These are phyloP conservation scores for Sphaerosporella brunnea DNA, from an alignment of 495 filamentous ascomycete species.

Conservation along the genomic window DNA sequence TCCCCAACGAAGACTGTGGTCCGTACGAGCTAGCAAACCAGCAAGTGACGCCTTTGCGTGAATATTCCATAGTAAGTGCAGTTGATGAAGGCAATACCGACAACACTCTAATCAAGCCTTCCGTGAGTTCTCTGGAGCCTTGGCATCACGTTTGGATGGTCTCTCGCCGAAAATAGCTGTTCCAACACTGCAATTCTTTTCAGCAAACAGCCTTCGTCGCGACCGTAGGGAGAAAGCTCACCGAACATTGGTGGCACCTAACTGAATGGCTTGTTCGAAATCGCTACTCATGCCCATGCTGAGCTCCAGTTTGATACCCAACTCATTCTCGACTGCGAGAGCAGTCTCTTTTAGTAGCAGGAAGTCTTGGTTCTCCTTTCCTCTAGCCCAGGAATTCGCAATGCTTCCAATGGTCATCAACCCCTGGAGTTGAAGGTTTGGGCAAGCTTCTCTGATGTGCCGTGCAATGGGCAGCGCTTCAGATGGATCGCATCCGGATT, in stretches of 20 bases:
- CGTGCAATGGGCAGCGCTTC: conserved; percentile 43
- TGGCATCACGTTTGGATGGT: conserved; percentile 38
- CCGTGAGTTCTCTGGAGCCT: background rate
- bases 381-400: conserved; percentile 55
- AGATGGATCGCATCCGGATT: conserved; percentile 60
- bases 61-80: too few species aligned
- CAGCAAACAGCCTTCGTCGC: background rate
- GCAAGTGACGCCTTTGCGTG: too few species aligned
- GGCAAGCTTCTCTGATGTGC: conserved; percentile 50
- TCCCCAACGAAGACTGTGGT: too few species aligned
- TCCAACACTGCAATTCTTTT: conserved; percentile 42
- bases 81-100: too few species aligned
- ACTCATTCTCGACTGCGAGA: conserved; percentile 38
- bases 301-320: conserved; percentile 36
- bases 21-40: too few species aligned
- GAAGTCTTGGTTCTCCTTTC: conserved; percentile 86
- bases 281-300: conserved; percentile 82
- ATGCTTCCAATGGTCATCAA: conserved; percentile 97
- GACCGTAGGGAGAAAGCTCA: conserved; percentile 7
- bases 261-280: conserved; percentile 70
- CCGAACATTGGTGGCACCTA: conserved; percentile 73
- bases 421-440: conserved; percentile 54
- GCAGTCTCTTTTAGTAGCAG: conserved; percentile 45
- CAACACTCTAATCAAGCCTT: too few species aligned
- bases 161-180: conserved; percentile 82